Conservation (phyloP, 176 grass and related monocot genomes). For the maize (Zea mays) region Zm-B73-REFERENCE-NAM-5.0 NC_050098.1:72576001-72576500, state of each 20-base stretch:
- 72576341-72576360: constrained; percentile 67
- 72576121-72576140: too few relatives aligned
- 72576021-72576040: too few relatives aligned
- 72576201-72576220: constrained; percentile 3
- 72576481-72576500: neutral
- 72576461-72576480: neutral
- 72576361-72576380: constrained; percentile 61
- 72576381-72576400: constrained; percentile 59
- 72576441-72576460: constrained; percentile 28
- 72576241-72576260: neutral
- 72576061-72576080: too few relatives aligned
- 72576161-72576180: too few relatives aligned
- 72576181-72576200: constrained; percentile 21
- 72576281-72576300: constrained; percentile 29
- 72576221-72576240: neutral
- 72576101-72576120: too few relatives aligned
- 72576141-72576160: too few relatives aligned
- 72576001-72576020: too few relatives aligned
- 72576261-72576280: constrained; percentile 20
- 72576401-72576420: constrained; percentile 44
- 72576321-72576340: constrained; percentile 24
- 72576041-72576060: too few relatives aligned
- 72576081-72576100: too few relatives aligned
- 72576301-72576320: constrained; percentile 34
- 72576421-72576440: constrained; percentile 58